Evolutionary conservation across 2,329 filamentous ascomycete genomes (phyloP).

Genomic region (Thielaviopsis euricoi): DNA sequence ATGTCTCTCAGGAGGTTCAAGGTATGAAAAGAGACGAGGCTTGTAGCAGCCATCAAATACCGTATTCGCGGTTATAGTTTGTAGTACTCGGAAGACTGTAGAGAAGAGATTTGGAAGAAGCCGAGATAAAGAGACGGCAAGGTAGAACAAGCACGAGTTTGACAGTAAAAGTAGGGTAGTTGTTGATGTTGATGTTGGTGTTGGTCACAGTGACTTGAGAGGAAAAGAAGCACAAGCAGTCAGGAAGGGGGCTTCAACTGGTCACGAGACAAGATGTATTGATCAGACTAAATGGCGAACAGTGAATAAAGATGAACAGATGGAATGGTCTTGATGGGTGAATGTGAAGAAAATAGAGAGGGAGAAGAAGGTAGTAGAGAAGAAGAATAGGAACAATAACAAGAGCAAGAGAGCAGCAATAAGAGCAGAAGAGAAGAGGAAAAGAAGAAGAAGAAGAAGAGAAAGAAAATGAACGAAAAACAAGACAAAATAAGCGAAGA

Average conservation of each 20-base stretch:
- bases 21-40: not conserved
- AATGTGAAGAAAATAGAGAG: not conserved
- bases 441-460: not conserved
- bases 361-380: not conserved
- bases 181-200: too few species aligned
- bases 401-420: not conserved
- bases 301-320: too few species aligned
- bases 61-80: not conserved
- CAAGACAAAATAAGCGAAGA: not conserved
- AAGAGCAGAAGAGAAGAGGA: not conserved
- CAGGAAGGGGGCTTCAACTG: not conserved
- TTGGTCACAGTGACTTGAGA: not conserved
- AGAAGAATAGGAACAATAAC: not conserved
- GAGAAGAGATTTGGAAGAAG: not conserved
- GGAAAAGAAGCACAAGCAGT: not conserved
- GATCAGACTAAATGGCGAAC: not conserved
- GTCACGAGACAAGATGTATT: not conserved
- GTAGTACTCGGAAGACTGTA: not conserved
- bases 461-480: not conserved
- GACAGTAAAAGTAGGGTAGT: too few species aligned
- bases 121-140: not conserved
- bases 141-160: not conserved
- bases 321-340: too few species aligned
- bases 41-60: not conserved
- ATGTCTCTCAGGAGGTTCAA: not conserved